A percentile compares a stretch with the other conserved stretches of the same genome.
phyloP scores from a whole-genome alignment of 31 red algal species.

The Asparagopsis taxiformis region DNA sequence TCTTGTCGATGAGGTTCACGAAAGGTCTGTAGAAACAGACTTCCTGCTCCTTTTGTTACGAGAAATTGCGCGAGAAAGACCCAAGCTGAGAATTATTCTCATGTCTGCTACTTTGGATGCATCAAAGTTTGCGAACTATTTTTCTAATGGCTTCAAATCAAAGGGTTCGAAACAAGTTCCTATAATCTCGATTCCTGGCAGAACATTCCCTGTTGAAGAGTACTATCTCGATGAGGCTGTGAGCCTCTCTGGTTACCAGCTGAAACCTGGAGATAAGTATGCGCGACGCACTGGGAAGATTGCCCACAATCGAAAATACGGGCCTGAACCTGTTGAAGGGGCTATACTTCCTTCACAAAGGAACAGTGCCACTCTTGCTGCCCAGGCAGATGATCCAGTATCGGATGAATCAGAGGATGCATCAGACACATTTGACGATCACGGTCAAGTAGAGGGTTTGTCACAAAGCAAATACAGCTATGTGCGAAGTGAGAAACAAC shows the following conservation, averaged over 20 bases:
- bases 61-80: slow-evolving; percentile 25
- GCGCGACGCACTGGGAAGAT: slow-evolving; percentile 16
- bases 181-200: slow-evolving; percentile 71
- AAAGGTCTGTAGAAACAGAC: slow-evolving; percentile 89
- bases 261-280: slow-evolving; percentile 61
- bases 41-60: slow-evolving; percentile 77
- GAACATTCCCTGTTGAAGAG: slow-evolving; percentile 80
- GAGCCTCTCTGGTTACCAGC: slow-evolving; percentile 31
- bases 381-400: slow-evolving; percentile 3
- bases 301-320: slow-evolving; percentile 9
- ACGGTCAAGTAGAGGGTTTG: neutral
- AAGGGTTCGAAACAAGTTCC: slow-evolving; percentile 15
- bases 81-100: slow-evolving; percentile 59
- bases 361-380: slow-evolving; percentile 34
- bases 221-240: slow-evolving; percentile 78
- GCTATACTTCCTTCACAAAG: neutral
- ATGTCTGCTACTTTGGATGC: slow-evolving; percentile 96
- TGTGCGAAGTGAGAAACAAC: neutral
- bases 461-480: neutral
- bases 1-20: slow-evolving; percentile 98
- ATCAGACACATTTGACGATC: neutral
- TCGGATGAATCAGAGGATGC: neutral
- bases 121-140: slow-evolving; percentile 76
- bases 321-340: slow-evolving; percentile 3
- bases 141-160: slow-evolving; percentile 17